phyloP scores from a whole-genome alignment of 495 filamentous ascomycete species.

The Penicillium alfredii region DNA sequence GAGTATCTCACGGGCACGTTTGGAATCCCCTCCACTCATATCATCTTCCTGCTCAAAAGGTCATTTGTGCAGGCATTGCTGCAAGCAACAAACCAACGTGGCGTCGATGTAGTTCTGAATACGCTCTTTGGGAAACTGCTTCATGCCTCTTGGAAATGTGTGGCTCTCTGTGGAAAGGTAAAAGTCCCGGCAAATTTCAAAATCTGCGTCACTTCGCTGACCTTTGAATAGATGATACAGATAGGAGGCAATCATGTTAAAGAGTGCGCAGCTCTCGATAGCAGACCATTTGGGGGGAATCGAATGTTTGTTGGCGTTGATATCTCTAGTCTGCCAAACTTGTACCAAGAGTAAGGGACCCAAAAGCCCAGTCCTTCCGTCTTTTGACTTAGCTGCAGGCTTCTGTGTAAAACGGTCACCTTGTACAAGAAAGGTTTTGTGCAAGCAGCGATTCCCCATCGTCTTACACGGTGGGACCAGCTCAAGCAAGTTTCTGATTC shows the following conservation, averaged over 20 bases:
- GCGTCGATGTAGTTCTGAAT: constrained; percentile 32
- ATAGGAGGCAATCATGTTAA: no score
- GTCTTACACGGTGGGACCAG: no score
- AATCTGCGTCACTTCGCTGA: constrained; percentile 30
- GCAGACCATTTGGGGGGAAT: neutral
- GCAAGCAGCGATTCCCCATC: no score
- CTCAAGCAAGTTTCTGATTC: no score
- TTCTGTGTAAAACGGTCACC: no score
- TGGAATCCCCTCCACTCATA: constrained; percentile 18
- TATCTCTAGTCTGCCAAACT: neutral
- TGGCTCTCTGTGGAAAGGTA: constrained; percentile 25
- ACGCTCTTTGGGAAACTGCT: constrained; percentile 29
- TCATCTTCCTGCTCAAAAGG: constrained; percentile 17
- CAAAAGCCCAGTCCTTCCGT: no score
- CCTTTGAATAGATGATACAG: constrained; percentile 22
- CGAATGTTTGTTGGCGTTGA: neutral
- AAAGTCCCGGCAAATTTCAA: constrained; percentile 31
- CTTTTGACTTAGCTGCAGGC: neutral
- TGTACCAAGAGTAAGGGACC: neutral
- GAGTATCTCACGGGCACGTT: constrained; percentile 26
- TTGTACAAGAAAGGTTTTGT: no score
- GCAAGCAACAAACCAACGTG: constrained; percentile 14
- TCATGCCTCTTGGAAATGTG: constrained; percentile 24
- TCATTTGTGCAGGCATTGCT: constrained; percentile 15
- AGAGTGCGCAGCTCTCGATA: neutral